Conservation (phyloP, 202 grass and related monocot species). For the Tripidium arundinaceum region DNA sequence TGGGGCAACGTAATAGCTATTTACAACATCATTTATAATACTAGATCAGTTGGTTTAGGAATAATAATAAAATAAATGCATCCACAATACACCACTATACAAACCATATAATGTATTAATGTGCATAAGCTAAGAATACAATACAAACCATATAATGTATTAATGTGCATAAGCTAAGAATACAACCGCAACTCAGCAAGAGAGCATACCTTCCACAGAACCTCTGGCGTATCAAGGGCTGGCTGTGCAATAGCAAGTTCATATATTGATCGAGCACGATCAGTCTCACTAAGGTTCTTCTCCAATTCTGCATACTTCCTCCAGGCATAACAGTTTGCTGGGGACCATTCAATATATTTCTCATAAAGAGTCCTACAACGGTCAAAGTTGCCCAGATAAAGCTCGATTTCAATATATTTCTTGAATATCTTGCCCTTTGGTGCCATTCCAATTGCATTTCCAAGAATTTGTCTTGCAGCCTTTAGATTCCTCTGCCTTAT, state of each 20-base stretch:
- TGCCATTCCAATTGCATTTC: constrained; percentile 83
- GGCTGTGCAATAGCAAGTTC: constrained; percentile 86
- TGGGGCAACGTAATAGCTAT: background rate
- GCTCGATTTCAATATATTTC: constrained; percentile 84
- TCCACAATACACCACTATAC: background rate
- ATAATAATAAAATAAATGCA: background rate
- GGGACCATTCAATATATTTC: constrained; percentile 80
- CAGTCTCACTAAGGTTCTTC: constrained; percentile 79
- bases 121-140: background rate
- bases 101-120: constrained; percentile 12
- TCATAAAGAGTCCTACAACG: constrained; percentile 74
- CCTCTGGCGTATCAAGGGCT: constrained; percentile 84
- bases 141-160: no score
- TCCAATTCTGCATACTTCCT: constrained; percentile 88
- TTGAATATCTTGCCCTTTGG: constrained; percentile 96
- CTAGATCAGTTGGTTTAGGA: background rate
- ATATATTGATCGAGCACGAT: constrained; percentile 72
- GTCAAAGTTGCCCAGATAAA: constrained; percentile 74
- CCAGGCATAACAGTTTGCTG: constrained; percentile 85
- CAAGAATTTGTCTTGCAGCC: constrained; percentile 58
- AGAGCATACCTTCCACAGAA: constrained; percentile 74
- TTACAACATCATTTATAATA: background rate
- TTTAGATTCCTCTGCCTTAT: constrained; percentile 66
- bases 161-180: no score
- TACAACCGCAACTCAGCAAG: background rate